These are phyloP conservation scores for Trichocomaceae sp. DNA, from an alignment of 2,329 filamentous ascomycete genomes.

Conservation along the genomic window DNA sequence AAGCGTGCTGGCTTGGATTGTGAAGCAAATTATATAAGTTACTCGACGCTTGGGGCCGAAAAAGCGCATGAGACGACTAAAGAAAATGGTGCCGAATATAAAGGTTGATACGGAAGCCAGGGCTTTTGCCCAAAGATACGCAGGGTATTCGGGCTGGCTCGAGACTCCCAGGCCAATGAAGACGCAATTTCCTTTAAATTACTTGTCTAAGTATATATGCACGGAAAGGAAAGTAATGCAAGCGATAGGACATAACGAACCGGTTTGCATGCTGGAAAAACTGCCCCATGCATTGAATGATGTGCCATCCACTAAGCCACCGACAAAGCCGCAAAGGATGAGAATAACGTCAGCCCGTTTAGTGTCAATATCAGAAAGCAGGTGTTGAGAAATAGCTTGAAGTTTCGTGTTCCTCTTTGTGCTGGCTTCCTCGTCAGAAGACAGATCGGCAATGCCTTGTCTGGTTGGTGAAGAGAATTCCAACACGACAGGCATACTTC, in stretches of 20 bases:
- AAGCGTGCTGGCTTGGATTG: slow-evolving; percentile 31
- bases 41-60: slow-evolving; percentile 30
- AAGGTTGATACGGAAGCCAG: slow-evolving; percentile 36
- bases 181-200: slow-evolving; percentile 35
- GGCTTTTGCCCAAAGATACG: slow-evolving; percentile 39
- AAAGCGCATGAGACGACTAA: slow-evolving; percentile 29
- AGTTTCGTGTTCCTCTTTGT: background rate
- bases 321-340: slow-evolving; percentile 33
- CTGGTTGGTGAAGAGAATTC: background rate
- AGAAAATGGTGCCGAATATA: slow-evolving; percentile 35
- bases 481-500: background rate
- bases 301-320: slow-evolving; percentile 35
- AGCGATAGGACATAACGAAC: slow-evolving; percentile 17
- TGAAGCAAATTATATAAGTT: slow-evolving; percentile 35
- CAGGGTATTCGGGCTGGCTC: slow-evolving; percentile 34
- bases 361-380: slow-evolving; percentile 18
- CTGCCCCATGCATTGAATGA: slow-evolving; percentile 39
- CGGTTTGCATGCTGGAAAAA: slow-evolving; percentile 40
- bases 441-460: background rate
- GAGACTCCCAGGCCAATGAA: slow-evolving; percentile 40
- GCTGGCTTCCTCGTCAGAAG: background rate
- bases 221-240: background rate
- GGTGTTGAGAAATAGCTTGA: background rate
- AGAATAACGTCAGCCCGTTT: slow-evolving; percentile 24
- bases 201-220: background rate